These are phyloP conservation scores for Talinum fruticosum DNA, from an alignment of 148 eudicot species.

Conservation along the genomic window DNA sequence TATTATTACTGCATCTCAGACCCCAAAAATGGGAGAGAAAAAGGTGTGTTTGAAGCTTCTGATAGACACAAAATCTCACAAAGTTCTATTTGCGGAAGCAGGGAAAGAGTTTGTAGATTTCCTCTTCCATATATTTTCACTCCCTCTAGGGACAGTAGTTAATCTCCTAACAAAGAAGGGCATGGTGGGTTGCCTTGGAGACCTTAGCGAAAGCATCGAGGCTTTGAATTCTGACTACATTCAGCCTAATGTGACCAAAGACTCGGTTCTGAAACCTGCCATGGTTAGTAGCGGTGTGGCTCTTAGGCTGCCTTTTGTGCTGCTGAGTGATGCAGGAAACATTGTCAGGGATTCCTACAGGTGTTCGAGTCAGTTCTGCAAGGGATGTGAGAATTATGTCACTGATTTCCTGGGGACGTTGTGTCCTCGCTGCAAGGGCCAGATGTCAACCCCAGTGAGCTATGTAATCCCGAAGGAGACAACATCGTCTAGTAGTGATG, in stretches of 20 bases:
- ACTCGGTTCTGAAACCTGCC: not conserved
- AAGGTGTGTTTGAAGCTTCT: not conserved
- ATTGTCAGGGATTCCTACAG: not conserved
- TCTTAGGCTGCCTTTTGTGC: not conserved
- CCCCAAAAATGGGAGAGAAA: not conserved
- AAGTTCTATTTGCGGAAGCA: conserved; percentile 3
- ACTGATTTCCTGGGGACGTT: not conserved
- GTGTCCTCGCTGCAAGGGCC: not conserved
- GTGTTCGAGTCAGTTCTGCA: not conserved
- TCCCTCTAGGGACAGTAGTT: not conserved
- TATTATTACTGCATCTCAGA: not conserved
- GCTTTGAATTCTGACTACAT: not conserved
- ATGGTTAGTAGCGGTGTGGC: not conserved
- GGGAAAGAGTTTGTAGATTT: conserved; percentile 4
- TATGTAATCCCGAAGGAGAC: not conserved
- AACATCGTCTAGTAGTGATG: not conserved
- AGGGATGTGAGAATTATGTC: not conserved
- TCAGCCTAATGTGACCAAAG: conserved; percentile 1
- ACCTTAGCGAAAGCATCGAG: not conserved
- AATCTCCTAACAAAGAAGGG: not conserved
- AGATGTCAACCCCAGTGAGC: not conserved
- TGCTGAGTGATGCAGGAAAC: not conserved
- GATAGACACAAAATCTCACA: not conserved
- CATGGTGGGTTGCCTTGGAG: conserved; percentile 4
- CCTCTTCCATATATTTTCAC: not conserved